phyloP scores from a whole-genome alignment of 2,329 filamentous ascomycete genomes.

The Paraphoma chrysanthemicola region DNA sequence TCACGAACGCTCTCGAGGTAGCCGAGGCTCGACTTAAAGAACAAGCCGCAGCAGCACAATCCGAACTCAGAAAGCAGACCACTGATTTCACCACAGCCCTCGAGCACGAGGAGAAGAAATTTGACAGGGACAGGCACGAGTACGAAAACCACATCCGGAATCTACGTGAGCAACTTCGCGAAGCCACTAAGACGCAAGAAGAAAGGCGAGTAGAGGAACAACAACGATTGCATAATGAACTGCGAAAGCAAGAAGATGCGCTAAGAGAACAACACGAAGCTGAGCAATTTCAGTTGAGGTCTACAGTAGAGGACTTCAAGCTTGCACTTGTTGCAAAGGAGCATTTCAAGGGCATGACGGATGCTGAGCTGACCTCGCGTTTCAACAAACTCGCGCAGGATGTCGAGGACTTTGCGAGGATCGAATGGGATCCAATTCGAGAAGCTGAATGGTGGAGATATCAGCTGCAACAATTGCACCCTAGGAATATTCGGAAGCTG shows the following conservation, averaged over 20 bases:
- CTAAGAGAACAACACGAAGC: not conserved
- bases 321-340: conserved; percentile 8
- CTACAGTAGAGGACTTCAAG: conserved; percentile 5
- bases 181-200: not conserved
- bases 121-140: not conserved
- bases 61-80: not conserved
- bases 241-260: not conserved
- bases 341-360: conserved; percentile 16
- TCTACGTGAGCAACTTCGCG: not conserved
- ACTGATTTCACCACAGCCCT: not conserved
- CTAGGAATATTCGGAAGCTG: not conserved
- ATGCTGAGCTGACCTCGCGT: conserved; percentile 2
- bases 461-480: not conserved
- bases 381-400: not conserved
- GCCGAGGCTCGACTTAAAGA: not conserved
- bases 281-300: not conserved
- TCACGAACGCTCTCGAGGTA: not conserved
- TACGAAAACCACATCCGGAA: not conserved
- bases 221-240: not conserved
- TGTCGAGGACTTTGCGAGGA: not conserved
- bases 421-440: conserved; percentile 9
- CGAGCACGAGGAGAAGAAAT: not conserved
- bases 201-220: not conserved
- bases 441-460: conserved; percentile 6
- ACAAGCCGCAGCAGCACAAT: not conserved